Base-by-base conservation (phyloP, 2,329 filamentous ascomycete genomes). In the Nigrospora osmanthi region DNA sequence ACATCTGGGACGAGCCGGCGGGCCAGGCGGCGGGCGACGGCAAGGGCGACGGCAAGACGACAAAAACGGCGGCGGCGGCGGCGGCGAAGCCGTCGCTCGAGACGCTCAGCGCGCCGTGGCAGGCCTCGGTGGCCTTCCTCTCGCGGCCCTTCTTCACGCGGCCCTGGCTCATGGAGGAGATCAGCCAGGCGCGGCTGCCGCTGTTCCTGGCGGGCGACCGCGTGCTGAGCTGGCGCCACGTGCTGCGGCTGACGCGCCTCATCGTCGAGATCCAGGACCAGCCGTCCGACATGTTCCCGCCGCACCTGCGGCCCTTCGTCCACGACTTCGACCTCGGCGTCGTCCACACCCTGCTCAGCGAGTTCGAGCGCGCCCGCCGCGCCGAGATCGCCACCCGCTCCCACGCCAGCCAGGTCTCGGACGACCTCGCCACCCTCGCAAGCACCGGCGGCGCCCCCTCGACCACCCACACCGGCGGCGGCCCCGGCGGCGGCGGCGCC, bases 151-250 rank as follows among this genome's bases (percentile, higher is more conserved):
- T 61, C 45, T 66, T 66, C 43, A 58, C 61, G 33, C 58, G 62
- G 6, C 56, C 56, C 3, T 66, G 63, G 63, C 65, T 66, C 33
- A 51, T 66, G 7, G 61, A 61, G 40, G 63, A 66, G 48, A 54
- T 66, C 34, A 52, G 61, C 33, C 52, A 60, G 45, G 60, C 60
- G 1, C 53, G 57, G 3, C 61, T 64, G 34, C 49, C 55, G 6
- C 50, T 49, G 1, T 58, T 58, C 39, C 38, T 67, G 5, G 53
- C 66, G 31, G 63, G 61, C 28, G 60, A 65, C 39, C 53, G 55
- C 34, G 63, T 66, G 10, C 55, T 66, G 6, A 57, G 60, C 1
- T 66, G 63, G 63, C 59, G 54, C 40, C 61, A 64, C 44, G 42
- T 66, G 12, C 52, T 66, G 11, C 57, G 58, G 2, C 37, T 64